A percentile compares a stretch with the other conserved stretches of the same genome.
Evolutionary conservation across 2,329 filamentous ascomycete genomes (phyloP).

Genomic region (Pyrenophora graminea): DNA sequence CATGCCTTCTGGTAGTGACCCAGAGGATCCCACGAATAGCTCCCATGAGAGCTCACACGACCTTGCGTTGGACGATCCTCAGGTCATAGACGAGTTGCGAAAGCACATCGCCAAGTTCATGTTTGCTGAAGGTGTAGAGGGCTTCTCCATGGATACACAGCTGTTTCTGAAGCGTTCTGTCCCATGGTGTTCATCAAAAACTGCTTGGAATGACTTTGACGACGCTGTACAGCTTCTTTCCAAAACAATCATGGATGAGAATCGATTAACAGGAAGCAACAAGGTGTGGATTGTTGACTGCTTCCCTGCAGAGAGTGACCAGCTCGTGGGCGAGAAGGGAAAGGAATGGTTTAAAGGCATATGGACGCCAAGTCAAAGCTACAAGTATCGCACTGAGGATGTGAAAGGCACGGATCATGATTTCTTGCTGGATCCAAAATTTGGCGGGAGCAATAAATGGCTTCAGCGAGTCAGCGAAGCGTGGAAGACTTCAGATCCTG

Average conservation of each 20-base stretch:
- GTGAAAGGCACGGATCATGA: slow-evolving; percentile 32
- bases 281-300: slow-evolving; percentile 30
- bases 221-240: slow-evolving; percentile 30
- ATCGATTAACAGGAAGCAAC: not conserved
- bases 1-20: slow-evolving; percentile 2
- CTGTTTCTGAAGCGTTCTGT: slow-evolving; percentile 29
- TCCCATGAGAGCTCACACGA: not conserved
- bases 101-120: slow-evolving; percentile 27
- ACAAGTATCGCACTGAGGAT: slow-evolving; percentile 24
- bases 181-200: slow-evolving; percentile 26
- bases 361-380: slow-evolving; percentile 24
- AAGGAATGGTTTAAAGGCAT: slow-evolving; percentile 34
- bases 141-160: slow-evolving; percentile 34
- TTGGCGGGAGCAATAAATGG: slow-evolving; percentile 31
- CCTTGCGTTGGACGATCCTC: slow-evolving; percentile 20
- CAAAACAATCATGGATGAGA: slow-evolving; percentile 23
- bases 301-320: slow-evolving; percentile 35
- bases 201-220: slow-evolving; percentile 34
- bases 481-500: slow-evolving; percentile 10
- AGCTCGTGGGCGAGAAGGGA: slow-evolving; percentile 37
- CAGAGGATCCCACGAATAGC: slow-evolving; percentile 4
- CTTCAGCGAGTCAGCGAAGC: slow-evolving; percentile 30
- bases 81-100: slow-evolving; percentile 29
- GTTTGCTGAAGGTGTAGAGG: slow-evolving; percentile 34
- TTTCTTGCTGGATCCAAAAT: slow-evolving; percentile 34